Conservation (phyloP, 78 protist species). For the Protostelium mycophagum region DNA sequence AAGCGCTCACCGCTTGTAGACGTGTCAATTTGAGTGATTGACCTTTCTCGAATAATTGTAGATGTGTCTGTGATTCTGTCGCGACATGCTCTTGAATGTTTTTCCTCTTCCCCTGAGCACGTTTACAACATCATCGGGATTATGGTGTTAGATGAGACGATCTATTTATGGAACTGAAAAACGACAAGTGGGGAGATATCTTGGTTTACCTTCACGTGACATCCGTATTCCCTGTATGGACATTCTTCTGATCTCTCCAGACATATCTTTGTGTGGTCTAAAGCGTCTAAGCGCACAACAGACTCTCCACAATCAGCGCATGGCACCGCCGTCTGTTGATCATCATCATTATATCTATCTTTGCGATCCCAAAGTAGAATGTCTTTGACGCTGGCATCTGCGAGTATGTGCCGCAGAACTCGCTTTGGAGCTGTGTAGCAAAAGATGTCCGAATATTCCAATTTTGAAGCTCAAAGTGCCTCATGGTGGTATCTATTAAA, state of each 20-base stretch:
- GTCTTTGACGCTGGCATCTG: too few species aligned
- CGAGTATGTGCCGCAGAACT: too few species aligned
- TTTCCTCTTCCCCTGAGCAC: neutral
- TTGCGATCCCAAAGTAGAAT: too few species aligned
- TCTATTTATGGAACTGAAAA: too few species aligned
- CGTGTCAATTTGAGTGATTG: neutral
- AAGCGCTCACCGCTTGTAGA: neutral
- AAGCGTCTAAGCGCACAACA: neutral
- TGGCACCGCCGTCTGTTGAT: neutral
- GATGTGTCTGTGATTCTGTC: neutral
- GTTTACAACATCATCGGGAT: too few species aligned
- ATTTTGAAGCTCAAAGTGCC: too few species aligned
- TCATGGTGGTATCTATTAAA: too few species aligned
- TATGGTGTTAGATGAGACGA: too few species aligned
- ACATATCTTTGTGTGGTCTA: neutral
- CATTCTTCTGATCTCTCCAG: neutral
- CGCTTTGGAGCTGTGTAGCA: too few species aligned
- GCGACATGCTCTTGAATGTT: neutral
- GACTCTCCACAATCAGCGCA: neutral
- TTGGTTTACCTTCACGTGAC: neutral
- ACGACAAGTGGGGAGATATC: neutral
- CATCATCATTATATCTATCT: neutral
- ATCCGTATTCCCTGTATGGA: neutral
- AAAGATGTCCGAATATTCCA: too few species aligned
- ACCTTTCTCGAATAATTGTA: neutral